A percentile compares a stretch with the other conserved stretches of the same genome.
Evolutionary conservation across 768 basidiomycete species (phyloP).

Genomic region (Gloeopeniophorella convolvens): DNA sequence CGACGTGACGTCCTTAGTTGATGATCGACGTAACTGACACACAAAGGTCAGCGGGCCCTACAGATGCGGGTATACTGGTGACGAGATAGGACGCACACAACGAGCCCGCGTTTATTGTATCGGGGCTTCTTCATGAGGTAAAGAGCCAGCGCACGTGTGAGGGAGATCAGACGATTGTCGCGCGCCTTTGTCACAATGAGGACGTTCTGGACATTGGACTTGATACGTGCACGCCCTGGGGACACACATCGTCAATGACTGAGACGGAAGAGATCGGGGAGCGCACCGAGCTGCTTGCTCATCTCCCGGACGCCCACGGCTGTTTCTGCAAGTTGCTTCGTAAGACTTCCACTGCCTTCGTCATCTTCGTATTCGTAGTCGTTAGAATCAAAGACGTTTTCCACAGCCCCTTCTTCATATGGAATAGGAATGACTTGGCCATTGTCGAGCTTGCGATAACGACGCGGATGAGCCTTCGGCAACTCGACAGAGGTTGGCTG

Average conservation of each 20-base stretch:
- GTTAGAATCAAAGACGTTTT: constrained; percentile 27
- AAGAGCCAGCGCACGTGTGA: constrained; percentile 89
- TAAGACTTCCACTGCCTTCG: constrained; percentile 71
- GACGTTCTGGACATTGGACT: constrained; percentile 85
- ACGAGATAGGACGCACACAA: constrained; percentile 53
- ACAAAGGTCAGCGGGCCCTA: constrained; percentile 7
- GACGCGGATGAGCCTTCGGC: constrained; percentile 20
- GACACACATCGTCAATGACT: too few species aligned
- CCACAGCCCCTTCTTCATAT: constrained; percentile 19
- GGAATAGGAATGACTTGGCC: constrained; percentile 20
- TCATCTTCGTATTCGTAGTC: constrained; percentile 61
- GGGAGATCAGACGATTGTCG: constrained; percentile 92
- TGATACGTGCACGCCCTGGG: constrained; percentile 85
- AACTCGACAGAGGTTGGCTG: constrained; percentile 24
- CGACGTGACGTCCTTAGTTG: constrained; percentile 85
- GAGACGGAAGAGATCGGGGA: neutral
- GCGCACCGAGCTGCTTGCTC: constrained; percentile 94
- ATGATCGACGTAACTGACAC: constrained; percentile 81
- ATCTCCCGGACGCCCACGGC: constrained; percentile 96
- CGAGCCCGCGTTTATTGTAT: constrained; percentile 66
- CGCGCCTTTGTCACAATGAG: constrained; percentile 96
- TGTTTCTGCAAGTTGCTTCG: constrained; percentile 91
- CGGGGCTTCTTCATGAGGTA: constrained; percentile 91
- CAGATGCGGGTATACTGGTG: constrained; percentile 16
- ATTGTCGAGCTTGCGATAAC: constrained; percentile 22